Evolutionary conservation across 768 basidiomycete genomes (phyloP).

Genomic region (Rhodotorula paludigena): DNA sequence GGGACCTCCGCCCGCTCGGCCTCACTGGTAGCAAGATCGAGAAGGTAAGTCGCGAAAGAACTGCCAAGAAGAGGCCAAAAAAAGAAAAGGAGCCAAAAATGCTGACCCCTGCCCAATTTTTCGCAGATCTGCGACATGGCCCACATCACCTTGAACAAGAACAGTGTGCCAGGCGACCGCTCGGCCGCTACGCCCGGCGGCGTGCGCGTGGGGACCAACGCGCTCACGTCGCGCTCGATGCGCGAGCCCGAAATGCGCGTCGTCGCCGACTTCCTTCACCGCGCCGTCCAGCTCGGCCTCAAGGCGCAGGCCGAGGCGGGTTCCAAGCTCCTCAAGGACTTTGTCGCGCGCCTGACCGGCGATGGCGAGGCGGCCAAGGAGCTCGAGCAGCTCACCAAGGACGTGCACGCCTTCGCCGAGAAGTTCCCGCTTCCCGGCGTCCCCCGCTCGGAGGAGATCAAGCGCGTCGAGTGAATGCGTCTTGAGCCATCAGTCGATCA

Average conservation of each 20-base stretch:
- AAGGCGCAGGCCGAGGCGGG: constrained; percentile 90
- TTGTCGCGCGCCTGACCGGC: constrained; percentile 66
- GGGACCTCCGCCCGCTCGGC: constrained; percentile 87
- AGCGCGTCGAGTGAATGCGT: constrained; percentile 15
- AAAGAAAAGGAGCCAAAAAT: not conserved
- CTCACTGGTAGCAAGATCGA: constrained; percentile 98
- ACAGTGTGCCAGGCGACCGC: constrained; percentile 92
- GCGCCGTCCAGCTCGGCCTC: constrained; percentile 84
- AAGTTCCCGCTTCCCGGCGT: constrained; percentile 93
- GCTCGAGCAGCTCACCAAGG: constrained; percentile 66
- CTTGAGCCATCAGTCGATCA: too few species aligned
- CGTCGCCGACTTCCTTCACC: constrained; percentile 88
- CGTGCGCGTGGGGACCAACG: constrained; percentile 90
- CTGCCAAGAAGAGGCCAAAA: not conserved
- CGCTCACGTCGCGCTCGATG: constrained; percentile 93
- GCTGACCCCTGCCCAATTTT: not conserved
- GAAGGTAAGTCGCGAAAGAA: constrained; percentile 52
- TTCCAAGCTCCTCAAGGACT: constrained; percentile 91
- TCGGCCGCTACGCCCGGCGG: constrained; percentile 95
- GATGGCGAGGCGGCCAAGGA: constrained; percentile 64
- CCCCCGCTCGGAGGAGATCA: constrained; percentile 43
- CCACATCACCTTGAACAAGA: constrained; percentile 88
- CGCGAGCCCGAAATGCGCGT: constrained; percentile 74
- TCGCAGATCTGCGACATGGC: constrained; percentile 75
- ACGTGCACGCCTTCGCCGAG: constrained; percentile 75